Base-by-base conservation (phyloP, 495 filamentous ascomycete genomes). In the Trichoderma reesei region DNA sequence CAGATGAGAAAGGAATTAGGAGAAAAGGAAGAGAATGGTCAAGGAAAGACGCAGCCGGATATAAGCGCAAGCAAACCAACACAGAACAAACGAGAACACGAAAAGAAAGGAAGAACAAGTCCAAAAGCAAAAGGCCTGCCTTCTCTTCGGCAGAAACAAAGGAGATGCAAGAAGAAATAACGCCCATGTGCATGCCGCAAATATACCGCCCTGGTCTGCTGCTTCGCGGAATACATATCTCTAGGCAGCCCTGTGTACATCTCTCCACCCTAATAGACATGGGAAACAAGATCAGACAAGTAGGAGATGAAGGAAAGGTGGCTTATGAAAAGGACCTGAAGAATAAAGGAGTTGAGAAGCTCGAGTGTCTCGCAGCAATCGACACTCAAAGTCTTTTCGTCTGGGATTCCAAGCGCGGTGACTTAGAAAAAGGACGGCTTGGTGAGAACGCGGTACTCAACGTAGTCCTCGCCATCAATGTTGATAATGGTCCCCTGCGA, bases 381-480 rank as follows among this genome's bases (percentile, higher is more conserved):
- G 37, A 39, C 37, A 4, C 37, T 39, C n/a, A n/a, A 39, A 39
- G 37, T 39, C 5, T 39, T 39, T 39, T 39, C 37, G 10, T 10
- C 37, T 39, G 4, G 4, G 10, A 5, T 39, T 5, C 37, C 37
- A 2, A 33, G 16, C 1, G 26, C 51, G 20, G 46, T 8, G n/a
- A 31, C 4, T 51, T 65, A 78, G 36, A 78, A 83, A 63, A 83
- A 84, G 2, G 68, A 78, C 14, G 81, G 81, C 70, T 82, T 83
- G 14, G 76, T 82, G 48, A 84, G 72, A 1, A 84, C 79, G 11
- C 81, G 74, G 60, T 84, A 84, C 69, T 83, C 81, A 34, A 84
- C 80, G 64, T 80, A 84, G 54, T 84, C 82, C 68, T 84, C 82
- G 10, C 82, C 82, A 62, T 84, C 82, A 44, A 84, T 83, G 51